These are phyloP conservation scores for Syzygium grande DNA, from an alignment of 345 rosid genomes.

Conservation along the genomic window DNA sequence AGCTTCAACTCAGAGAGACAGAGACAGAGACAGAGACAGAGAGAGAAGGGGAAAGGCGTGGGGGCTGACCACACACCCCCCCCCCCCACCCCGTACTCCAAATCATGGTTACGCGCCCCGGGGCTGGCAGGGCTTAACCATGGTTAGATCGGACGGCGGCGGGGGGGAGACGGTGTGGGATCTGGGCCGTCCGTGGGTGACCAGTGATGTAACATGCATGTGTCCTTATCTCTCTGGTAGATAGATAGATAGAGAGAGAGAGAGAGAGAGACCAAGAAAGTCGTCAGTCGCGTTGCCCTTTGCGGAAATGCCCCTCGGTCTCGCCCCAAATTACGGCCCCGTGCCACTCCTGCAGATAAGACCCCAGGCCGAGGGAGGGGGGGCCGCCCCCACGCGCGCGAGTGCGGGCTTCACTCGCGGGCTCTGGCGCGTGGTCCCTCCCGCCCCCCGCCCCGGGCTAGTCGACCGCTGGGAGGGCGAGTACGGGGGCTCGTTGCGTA, in stretches of 20 bases:
- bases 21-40: not conserved
- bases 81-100: not conserved
- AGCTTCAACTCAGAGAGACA: not conserved
- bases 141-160: constrained; percentile 28
- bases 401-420: not conserved
- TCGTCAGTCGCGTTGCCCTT: not conserved
- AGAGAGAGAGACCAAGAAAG: not conserved
- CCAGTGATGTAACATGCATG: constrained; percentile 33
- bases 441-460: too few relatives aligned
- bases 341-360: not conserved
- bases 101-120: constrained; percentile 2
- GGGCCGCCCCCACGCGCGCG: not conserved
- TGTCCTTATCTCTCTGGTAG: constrained; percentile 36
- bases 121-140: not conserved
- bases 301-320: not conserved
- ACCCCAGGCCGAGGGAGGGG: not conserved
- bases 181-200: constrained; percentile 32
- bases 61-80: not conserved
- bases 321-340: not conserved
- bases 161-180: constrained; percentile 14
- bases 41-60: constrained; percentile 5
- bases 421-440: not conserved
- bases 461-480: not conserved
- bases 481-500: not conserved
- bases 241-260: not conserved